Percentiles rank a stretch among this genome's conserved stretches.
Evolutionary conservation across 257 asterid species (phyloP).

Genomic region (Nicotiana tabacum): DNA sequence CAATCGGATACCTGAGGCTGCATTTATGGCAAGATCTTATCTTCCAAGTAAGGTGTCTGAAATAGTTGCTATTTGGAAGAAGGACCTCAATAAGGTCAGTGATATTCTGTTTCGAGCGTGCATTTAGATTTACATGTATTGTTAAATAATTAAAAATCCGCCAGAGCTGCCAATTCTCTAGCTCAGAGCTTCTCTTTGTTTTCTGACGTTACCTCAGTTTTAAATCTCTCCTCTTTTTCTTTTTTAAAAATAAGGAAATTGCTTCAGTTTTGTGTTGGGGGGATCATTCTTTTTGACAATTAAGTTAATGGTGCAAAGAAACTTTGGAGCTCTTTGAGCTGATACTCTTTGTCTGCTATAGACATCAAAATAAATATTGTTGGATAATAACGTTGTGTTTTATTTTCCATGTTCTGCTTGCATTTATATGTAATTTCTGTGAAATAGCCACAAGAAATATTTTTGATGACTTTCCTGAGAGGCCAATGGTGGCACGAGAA

Average conservation of each 20-base stretch:
- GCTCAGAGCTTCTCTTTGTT: background rate
- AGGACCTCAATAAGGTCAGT: constrained; percentile 85
- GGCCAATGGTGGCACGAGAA: background rate
- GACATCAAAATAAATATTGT: background rate
- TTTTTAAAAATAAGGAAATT: background rate
- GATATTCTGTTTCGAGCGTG: background rate
- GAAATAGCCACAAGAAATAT: background rate
- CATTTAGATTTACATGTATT: background rate
- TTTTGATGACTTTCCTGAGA: background rate
- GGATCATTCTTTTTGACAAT: constrained; percentile 3
- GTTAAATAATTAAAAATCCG: background rate
- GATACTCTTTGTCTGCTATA: background rate
- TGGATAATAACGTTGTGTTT: background rate
- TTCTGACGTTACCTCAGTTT: background rate
- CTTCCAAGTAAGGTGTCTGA: constrained; percentile 98
- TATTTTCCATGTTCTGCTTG: background rate
- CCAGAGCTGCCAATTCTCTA: background rate
- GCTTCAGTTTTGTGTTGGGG: background rate
- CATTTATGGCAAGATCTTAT: constrained; percentile 98
- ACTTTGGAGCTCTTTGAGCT: constrained; percentile 1
- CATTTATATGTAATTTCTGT: background rate
- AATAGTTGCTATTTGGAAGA: constrained; percentile 88
- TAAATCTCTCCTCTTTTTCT: background rate
- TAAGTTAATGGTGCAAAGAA: background rate
- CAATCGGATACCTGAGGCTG: constrained; percentile 99